These are phyloP conservation scores for Aspergillus jensenii DNA, from an alignment of 2,329 filamentous ascomycete species.

Conservation along the genomic window DNA sequence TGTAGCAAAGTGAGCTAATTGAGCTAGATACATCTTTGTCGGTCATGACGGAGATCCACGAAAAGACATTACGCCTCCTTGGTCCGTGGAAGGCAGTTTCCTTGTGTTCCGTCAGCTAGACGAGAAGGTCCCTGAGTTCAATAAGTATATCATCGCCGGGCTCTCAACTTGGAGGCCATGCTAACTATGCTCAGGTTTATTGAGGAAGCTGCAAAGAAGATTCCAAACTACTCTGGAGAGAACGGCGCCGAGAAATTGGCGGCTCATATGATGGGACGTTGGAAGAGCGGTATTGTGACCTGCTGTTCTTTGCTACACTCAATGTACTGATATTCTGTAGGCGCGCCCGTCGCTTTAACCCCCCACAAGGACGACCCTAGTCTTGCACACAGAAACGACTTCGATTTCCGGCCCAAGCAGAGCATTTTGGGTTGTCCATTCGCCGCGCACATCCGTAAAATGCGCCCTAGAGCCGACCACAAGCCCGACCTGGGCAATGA, in stretches of 20 bases:
- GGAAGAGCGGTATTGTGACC: constrained; percentile 37
- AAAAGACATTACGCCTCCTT: constrained; percentile 27
- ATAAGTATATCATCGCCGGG: constrained; percentile 15
- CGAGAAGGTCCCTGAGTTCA: constrained; percentile 47
- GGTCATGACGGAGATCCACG: constrained; percentile 24
- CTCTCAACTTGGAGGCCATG: too few relatives aligned
- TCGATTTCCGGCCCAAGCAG: constrained; percentile 34
- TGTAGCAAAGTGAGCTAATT: background rate
- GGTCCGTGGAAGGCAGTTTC: constrained; percentile 47
- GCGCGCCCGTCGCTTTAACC: constrained; percentile 34
- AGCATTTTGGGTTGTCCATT: constrained; percentile 44
- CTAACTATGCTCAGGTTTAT: too few relatives aligned
- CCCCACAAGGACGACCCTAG: constrained; percentile 30
- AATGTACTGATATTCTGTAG: constrained; percentile 14
- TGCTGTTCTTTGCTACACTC: background rate
- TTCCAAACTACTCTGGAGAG: background rate
- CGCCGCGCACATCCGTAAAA: constrained; percentile 50
- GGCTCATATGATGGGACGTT: constrained; percentile 46
- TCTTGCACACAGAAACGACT: constrained; percentile 40
- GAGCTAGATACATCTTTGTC: constrained; percentile 28
- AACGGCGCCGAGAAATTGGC: constrained; percentile 29
- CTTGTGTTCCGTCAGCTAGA: constrained; percentile 46
- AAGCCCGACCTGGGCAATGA: background rate
- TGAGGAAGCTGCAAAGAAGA: too few relatives aligned
- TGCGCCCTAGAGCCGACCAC: constrained; percentile 44